Evolutionary conservation across 192 early-diverging fungal species (phyloP).

Genomic region (Coemansia sp.): DNA sequence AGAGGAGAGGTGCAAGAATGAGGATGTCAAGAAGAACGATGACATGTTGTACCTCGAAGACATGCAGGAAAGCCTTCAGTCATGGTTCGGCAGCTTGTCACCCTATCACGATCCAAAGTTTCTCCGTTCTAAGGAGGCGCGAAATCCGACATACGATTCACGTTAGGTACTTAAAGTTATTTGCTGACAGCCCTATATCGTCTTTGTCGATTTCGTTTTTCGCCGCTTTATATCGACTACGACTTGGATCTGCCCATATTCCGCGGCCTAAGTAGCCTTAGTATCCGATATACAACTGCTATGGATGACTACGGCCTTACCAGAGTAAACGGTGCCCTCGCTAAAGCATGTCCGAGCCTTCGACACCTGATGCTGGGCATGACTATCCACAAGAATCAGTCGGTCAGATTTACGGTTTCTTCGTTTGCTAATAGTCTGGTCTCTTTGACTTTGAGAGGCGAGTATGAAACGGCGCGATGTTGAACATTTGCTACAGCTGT

Average conservation of each 20-base stretch:
- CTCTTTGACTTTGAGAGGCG: not conserved
- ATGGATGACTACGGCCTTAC: too few relatives aligned
- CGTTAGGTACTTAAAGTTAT: slow-evolving; percentile 2
- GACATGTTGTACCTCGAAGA: not conserved
- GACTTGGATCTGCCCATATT: not conserved
- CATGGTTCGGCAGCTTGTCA: not conserved
- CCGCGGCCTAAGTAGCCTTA: not conserved
- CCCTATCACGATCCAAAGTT: not conserved
- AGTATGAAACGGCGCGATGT: not conserved
- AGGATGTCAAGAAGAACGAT: not conserved
- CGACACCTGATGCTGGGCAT: slow-evolving; percentile 5
- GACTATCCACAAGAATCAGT: not conserved
- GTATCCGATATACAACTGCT: too few relatives aligned
- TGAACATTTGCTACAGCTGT: not conserved
- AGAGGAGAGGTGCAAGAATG: not conserved
- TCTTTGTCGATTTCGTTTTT: slow-evolving; percentile 8
- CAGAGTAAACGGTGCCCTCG: too few relatives aligned
- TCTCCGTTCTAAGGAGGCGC: slow-evolving; percentile 7
- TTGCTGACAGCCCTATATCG: slow-evolving; percentile 9
- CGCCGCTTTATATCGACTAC: not conserved
- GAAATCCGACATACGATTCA: not conserved
- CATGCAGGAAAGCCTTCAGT: not conserved
- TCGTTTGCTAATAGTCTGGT: slow-evolving; percentile 10
- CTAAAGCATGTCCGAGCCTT: not conserved
- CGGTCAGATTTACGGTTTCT: too few relatives aligned